Evolutionary conservation across 495 filamentous ascomycete species (phyloP).

Genomic region (Penicillium lividum): DNA sequence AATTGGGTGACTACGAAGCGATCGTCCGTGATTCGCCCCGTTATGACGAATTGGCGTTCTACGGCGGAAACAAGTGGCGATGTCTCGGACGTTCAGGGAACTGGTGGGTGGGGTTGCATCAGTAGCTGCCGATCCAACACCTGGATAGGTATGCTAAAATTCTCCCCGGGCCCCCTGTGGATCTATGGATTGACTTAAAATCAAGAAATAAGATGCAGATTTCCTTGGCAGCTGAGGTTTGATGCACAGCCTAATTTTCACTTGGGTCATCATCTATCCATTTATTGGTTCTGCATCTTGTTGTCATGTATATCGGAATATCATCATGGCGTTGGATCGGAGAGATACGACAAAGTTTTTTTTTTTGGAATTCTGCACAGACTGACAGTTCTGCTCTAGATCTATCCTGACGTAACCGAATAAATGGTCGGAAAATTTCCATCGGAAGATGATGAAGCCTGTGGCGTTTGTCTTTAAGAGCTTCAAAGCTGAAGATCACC

Average conservation of each 20-base stretch:
- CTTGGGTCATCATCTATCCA: too few relatives aligned
- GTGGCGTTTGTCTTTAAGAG: too few relatives aligned
- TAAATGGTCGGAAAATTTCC: too few relatives aligned
- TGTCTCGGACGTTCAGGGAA: background rate
- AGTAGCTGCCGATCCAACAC: conserved; percentile 1
- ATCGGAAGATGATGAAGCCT: too few relatives aligned
- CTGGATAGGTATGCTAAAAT: background rate
- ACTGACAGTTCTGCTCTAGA: too few relatives aligned
- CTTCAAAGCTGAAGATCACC: background rate
- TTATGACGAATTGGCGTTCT: conserved; percentile 5
- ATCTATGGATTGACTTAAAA: background rate
- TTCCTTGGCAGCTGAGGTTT: background rate
- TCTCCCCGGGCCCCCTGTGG: background rate
- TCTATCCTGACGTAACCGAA: too few relatives aligned
- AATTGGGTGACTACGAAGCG: background rate
- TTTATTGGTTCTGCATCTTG: too few relatives aligned
- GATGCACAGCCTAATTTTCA: too few relatives aligned
- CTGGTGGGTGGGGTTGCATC: background rate
- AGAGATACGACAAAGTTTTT: too few relatives aligned
- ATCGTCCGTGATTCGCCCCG: background rate
- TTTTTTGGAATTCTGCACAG: too few relatives aligned
- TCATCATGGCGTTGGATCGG: too few relatives aligned
- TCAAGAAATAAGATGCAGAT: background rate
- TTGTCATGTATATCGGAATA: background rate
- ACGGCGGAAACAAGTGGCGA: background rate